Evolutionary conservation across 768 basidiomycete species (phyloP).

Genomic region (Pleurotus pulmonarius): DNA sequence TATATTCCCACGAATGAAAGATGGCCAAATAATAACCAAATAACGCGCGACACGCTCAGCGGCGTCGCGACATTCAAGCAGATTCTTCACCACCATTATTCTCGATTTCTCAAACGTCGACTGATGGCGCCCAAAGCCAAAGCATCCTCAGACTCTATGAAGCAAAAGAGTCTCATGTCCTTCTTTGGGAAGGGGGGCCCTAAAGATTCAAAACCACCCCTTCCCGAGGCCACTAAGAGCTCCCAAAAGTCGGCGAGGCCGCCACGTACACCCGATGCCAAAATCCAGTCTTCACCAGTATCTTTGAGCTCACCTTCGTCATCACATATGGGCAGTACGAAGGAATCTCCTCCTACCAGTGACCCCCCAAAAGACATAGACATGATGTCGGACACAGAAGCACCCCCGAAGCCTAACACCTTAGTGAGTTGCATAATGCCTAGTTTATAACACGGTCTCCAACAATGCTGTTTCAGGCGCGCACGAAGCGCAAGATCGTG

Average conservation of each 20-base stretch:
- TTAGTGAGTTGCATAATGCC: neutral
- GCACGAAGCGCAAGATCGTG: slow-evolving; percentile 65
- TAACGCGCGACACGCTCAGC: neutral
- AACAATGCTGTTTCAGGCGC: slow-evolving; percentile 22
- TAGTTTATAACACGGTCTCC: neutral
- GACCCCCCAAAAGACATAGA: slow-evolving; percentile 71
- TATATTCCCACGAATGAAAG: no score
- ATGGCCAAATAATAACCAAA: neutral
- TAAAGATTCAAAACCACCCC: neutral
- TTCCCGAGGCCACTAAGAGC: neutral
- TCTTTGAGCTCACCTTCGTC: slow-evolving; percentile 35
- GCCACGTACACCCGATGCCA: slow-evolving; percentile 1
- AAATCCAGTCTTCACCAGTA: neutral
- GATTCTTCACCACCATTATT: neutral
- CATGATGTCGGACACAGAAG: slow-evolving; percentile 53
- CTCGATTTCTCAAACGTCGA: neutral
- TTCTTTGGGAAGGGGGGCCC: slow-evolving; percentile 3
- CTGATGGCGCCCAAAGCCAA: slow-evolving; percentile 4
- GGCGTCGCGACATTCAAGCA: no score
- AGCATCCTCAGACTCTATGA: slow-evolving; percentile 10
- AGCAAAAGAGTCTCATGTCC: slow-evolving; percentile 8
- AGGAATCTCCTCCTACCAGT: slow-evolving; percentile 72
- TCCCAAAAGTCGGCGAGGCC: neutral
- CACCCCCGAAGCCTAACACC: neutral
- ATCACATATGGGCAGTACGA: slow-evolving; percentile 41